Base-by-base conservation (phyloP, 805 yeast genomes). In the Nakazawaea holstii region DNA sequence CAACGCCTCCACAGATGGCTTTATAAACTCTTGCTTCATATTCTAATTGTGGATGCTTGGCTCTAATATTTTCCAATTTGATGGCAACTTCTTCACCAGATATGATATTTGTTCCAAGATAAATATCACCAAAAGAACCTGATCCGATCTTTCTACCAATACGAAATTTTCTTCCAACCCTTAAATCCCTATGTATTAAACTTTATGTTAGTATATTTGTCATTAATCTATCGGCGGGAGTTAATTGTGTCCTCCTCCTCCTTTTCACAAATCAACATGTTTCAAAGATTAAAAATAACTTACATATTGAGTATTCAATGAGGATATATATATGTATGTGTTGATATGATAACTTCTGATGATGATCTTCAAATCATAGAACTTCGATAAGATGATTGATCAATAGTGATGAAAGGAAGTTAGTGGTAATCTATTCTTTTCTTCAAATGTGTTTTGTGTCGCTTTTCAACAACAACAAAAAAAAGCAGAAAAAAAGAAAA, bases 41-140 rank as follows among this genome's bases (percentile, higher is more conserved):
- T 61, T 92, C 97, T 55, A 92, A 76, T 69, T 92, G 99, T 1
- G 99, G 98, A 64, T 94, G 98, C 61, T 89, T 87, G 2, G 98
- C 96, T 49, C 84, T 76, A 46, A 87, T 80, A 53, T 87, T 84
- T 64, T 92, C 99, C 53, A 92, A 74, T 66, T 92, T 92, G 73
- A 92, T 92, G 55, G 98, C 99, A 46, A 94, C 97, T 66, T 92
- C 97, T 66, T 94, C 98, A 37, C 98, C 97, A 37, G 95, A 86
- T 42, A 92, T 88, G 65, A 94, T 81, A 68, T 92, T 94, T 26
- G 96, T 88, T 10, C 96, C 87, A 54, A 90, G 76, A 67, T 94
- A 94, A 57, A 92, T 94, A 64, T 94, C 99, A 50, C 99, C 99
- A 66, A 92, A 92, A 9, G 97, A 91, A 15, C 99, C 99, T 36